Evolutionary conservation across 139 green algal species (phyloP), one percentile per base, ranked within the genome.

Genomic region (Choricystis sp.): DNA sequence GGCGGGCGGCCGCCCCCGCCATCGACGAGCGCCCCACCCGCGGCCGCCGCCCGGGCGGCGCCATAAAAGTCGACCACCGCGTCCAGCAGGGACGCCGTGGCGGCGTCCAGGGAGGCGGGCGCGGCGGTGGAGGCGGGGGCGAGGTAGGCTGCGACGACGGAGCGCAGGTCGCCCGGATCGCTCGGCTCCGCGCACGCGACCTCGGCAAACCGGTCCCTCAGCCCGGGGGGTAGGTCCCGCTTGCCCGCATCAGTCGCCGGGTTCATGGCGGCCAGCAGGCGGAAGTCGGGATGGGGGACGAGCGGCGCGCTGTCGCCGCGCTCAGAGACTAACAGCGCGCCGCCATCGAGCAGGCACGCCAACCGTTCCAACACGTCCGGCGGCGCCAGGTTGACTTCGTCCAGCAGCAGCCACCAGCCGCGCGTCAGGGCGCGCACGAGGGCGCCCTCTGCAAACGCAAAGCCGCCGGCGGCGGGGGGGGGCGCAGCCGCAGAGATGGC

Each of bases 231-330:
- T 56, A 99, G 81, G 63, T 97, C 88, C 21, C 83, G 74, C 79
- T 99, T 99, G 56, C 94, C 94, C 28, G 76, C 70, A 30, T 94
- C 94, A 3, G 94, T 99, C 21, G 91, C 90, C 0, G 94, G 94
- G 77, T 99, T 99, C 94, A 99, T 99, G 26, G 85, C 85, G 0
- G 82, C 90, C 63, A 99, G 87, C 3, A 99, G 76, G 2, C 93
- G 77, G 77, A 99, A 99, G 31, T 74, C 56, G 1, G 88, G 84
- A 71, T 98, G 90, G 20, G 87, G 77, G 0, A 77, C 60, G 4
- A 98, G 72, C 20, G 66, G 55, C 0, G 57, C 57, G 0, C 72
- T 67, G 60, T 96, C 88, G 14, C 91, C 91, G 2, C 86, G 73
- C 76, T 98, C 91, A 0, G 87, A 69, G 3, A 98, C 72, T 0